phyloP scores from a whole-genome alignment of 2,329 filamentous ascomycete species.

The Trichoderma breve region DNA sequence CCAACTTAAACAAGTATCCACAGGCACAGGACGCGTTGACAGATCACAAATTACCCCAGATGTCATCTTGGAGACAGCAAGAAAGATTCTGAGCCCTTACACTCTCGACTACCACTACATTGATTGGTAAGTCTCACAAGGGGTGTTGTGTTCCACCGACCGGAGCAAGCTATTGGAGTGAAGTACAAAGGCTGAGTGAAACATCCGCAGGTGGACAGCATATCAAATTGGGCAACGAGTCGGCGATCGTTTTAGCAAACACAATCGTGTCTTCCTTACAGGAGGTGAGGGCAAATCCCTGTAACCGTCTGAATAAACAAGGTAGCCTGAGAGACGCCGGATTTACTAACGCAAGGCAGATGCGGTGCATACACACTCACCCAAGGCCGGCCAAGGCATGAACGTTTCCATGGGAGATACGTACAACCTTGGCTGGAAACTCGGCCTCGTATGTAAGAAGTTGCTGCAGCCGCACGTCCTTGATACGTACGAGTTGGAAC shows the following conservation, averaged over 20 bases:
- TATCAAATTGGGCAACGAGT: constrained; percentile 66
- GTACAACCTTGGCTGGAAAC: constrained; percentile 56
- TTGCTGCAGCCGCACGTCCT: constrained; percentile 43
- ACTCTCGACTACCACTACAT: constrained; percentile 62
- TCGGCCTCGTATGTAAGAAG: constrained; percentile 47
- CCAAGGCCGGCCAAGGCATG: constrained; percentile 70
- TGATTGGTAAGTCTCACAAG: constrained; percentile 52
- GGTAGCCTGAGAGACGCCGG: not conserved
- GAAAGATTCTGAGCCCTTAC: constrained; percentile 66
- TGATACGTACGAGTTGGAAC: constrained; percentile 50
- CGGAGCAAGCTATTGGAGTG: not conserved
- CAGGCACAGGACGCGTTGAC: constrained; percentile 50
- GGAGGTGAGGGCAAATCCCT: constrained; percentile 46
- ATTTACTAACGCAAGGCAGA: constrained; percentile 35
- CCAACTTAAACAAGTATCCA: constrained; percentile 51
- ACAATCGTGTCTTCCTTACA: constrained; percentile 64
- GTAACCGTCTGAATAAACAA: constrained; percentile 42
- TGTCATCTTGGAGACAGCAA: constrained; percentile 59
- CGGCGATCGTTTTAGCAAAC: constrained; percentile 53
- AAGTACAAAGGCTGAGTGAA: not conserved
- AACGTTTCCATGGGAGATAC: constrained; percentile 68
- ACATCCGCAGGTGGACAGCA: constrained; percentile 28
- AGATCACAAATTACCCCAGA: constrained; percentile 63
- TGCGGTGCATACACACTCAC: constrained; percentile 53
- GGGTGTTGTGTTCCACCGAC: not conserved